A percentile compares a stretch with the other conserved stretches of the same genome.
Evolutionary conservation across 345 rosid species (phyloP).

Genomic region (Camelina hispida): DNA sequence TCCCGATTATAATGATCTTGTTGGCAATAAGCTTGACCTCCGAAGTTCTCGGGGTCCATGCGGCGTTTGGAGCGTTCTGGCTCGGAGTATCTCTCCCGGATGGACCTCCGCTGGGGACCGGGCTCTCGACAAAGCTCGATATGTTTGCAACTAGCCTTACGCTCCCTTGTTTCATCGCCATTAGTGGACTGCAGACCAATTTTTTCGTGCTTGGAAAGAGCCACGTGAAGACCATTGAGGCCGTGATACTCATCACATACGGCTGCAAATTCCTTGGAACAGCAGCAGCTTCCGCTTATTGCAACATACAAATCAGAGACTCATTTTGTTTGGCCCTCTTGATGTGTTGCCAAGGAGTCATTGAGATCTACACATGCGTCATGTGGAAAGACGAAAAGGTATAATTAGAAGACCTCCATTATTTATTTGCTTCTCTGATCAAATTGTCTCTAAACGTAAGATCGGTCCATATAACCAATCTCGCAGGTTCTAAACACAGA

Average conservation of each 20-base stretch:
- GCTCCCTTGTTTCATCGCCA: constrained; percentile 47
- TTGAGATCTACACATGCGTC: constrained; percentile 43
- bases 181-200: constrained; percentile 46
- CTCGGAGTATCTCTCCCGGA: constrained; percentile 45
- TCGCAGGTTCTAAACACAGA: constrained; percentile 40
- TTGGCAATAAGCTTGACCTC: constrained; percentile 27
- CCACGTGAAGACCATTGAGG: constrained; percentile 29
- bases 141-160: constrained; percentile 32
- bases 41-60: constrained; percentile 42
- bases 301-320: constrained; percentile 33
- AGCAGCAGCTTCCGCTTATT: constrained; percentile 34
- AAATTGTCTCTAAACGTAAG: not conserved
- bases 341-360: constrained; percentile 51
- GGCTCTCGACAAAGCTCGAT: constrained; percentile 43
- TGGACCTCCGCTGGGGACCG: constrained; percentile 49
- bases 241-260: constrained; percentile 35
- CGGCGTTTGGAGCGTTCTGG: constrained; percentile 49
- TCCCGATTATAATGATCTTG: constrained; percentile 30
- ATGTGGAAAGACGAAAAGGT: constrained; percentile 49
- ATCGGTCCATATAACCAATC: not conserved
- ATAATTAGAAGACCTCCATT: not conserved
- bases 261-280: constrained; percentile 44
- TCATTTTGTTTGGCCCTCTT: constrained; percentile 41
- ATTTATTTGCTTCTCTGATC: not conserved
- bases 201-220: constrained; percentile 24